These are phyloP conservation scores for Xylaria sp. DNA, from an alignment of 2,329 filamentous ascomycete genomes.

Conservation along the genomic window DNA sequence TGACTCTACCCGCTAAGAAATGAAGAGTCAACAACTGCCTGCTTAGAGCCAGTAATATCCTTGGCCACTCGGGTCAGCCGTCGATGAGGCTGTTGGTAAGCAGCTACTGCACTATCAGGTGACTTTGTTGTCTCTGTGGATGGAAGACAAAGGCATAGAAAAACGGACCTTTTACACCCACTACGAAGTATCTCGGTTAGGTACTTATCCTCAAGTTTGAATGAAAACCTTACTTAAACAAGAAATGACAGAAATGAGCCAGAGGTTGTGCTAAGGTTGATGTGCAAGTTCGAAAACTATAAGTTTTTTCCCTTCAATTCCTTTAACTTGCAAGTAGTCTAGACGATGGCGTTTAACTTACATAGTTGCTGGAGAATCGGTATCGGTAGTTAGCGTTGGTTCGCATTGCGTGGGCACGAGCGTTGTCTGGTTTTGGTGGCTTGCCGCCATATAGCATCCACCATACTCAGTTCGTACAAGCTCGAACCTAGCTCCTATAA, in stretches of 20 bases:
- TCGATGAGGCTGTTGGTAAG: slow-evolving; percentile 8
- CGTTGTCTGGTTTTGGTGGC: slow-evolving; percentile 19
- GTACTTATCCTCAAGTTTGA: not conserved
- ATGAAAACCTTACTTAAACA: not conserved
- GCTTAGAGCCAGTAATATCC: not conserved
- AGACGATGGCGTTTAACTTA: not conserved
- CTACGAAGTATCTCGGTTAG: not conserved
- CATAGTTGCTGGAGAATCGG: slow-evolving; percentile 6
- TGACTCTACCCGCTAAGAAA: not conserved
- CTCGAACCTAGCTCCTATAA: slow-evolving; percentile 1
- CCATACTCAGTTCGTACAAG: not conserved
- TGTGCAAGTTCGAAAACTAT: not conserved
- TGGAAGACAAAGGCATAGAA: not conserved
- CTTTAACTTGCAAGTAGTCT: not conserved
- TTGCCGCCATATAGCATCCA: slow-evolving; percentile 13
- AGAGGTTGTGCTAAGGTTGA: not conserved
- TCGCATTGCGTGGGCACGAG: not conserved
- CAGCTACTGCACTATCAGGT: not conserved
- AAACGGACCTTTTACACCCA: not conserved
- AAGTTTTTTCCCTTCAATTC: not conserved
- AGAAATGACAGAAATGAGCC: not conserved
- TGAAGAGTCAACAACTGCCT: not conserved
- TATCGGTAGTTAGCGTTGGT: not conserved
- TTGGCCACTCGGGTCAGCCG: not conserved
- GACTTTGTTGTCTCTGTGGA: not conserved